These are phyloP conservation scores for Candida caryicola DNA, from an alignment of 805 yeast species.

Conservation along the genomic window DNA sequence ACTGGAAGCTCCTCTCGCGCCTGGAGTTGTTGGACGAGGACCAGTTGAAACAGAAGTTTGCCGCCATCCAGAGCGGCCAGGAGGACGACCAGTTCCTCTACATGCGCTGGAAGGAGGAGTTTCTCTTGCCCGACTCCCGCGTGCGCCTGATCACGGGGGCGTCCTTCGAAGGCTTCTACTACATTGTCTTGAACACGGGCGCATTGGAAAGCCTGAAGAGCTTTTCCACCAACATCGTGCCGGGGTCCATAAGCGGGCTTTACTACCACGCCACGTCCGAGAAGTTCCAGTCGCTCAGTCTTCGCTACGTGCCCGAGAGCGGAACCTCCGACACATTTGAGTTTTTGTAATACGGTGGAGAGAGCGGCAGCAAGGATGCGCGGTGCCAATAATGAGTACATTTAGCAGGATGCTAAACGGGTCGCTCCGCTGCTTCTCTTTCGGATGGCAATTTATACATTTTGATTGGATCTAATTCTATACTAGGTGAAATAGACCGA, in stretches of 20 bases:
- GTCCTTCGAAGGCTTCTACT: conserved; percentile 90
- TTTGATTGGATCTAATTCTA: too few relatives aligned
- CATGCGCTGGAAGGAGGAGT: conserved; percentile 95
- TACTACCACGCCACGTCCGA: conserved; percentile 82
- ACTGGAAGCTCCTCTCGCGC: conserved; percentile 48
- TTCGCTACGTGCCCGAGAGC: conserved; percentile 51
- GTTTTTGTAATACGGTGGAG: conserved; percentile 19
- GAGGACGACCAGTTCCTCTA: conserved; percentile 46
- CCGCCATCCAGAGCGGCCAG: conserved; percentile 27
- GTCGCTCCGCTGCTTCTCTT: too few relatives aligned
- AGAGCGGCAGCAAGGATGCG: too few relatives aligned
- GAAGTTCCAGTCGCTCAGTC: conserved; percentile 72
- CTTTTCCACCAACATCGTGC: conserved; percentile 22
- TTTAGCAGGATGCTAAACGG: too few relatives aligned
- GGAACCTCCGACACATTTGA: conserved; percentile 33
- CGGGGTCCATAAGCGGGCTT: conserved; percentile 75
- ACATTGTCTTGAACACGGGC: conserved; percentile 75
- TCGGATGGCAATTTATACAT: too few relatives aligned
- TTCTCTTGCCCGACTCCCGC: conserved; percentile 74
- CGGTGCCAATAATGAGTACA: too few relatives aligned
- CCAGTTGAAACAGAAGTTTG: conserved; percentile 26
- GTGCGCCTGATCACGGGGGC: conserved; percentile 66
- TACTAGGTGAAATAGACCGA: too few relatives aligned
- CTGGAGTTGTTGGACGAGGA: conserved; percentile 14
- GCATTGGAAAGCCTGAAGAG: conserved; percentile 7